A percentile compares a stretch with the other conserved stretches of the same genome.
These are phyloP conservation scores for Ascodesmis nigricans DNA, from an alignment of 495 filamentous ascomycete species.

Conservation along the genomic window DNA sequence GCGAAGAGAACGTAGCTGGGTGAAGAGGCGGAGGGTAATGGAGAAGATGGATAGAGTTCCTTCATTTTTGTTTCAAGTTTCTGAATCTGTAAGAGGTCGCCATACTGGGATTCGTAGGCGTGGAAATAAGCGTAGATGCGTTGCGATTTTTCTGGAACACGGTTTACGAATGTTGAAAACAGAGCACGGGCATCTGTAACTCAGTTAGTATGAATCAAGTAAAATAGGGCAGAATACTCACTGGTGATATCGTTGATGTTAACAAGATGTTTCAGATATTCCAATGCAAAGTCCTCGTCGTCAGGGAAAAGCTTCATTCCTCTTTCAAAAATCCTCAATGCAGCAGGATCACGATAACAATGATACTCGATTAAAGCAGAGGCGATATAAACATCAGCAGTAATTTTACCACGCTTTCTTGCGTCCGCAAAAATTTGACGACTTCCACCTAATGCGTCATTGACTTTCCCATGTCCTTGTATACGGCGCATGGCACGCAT, in stretches of 20 bases:
- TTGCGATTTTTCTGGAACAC: conserved; percentile 55
- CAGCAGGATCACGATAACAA: conserved; percentile 81
- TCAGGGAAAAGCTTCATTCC: conserved; percentile 81
- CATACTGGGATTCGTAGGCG: conserved; percentile 81
- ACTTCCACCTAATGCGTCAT: conserved; percentile 46
- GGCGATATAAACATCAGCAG: conserved; percentile 81
- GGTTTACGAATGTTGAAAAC: conserved; percentile 76
- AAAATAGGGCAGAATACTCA: conserved; percentile 28
- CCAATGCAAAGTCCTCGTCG: conserved; percentile 73
- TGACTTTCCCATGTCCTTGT: conserved; percentile 65
- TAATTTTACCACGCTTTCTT: conserved; percentile 60
- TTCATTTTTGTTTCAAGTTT: conserved; percentile 83
- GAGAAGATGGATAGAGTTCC: conserved; percentile 68
- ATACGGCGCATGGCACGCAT: conserved; percentile 86
- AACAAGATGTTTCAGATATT: conserved; percentile 86
- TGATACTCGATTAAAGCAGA: conserved; percentile 81
- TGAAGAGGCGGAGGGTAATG: conserved; percentile 49
- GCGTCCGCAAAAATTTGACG: conserved; percentile 75
- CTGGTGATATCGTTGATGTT: conserved; percentile 79
- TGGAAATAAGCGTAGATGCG: conserved; percentile 76
- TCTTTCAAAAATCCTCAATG: conserved; percentile 83
- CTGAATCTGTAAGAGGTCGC: conserved; percentile 67
- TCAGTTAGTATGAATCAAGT: conserved; percentile 10
- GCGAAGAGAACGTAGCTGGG: too few species aligned
- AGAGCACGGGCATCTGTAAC: conserved; percentile 90